Evolutionary conservation across 345 rosid species (phyloP).

Genomic region (Litchi chinensis): DNA sequence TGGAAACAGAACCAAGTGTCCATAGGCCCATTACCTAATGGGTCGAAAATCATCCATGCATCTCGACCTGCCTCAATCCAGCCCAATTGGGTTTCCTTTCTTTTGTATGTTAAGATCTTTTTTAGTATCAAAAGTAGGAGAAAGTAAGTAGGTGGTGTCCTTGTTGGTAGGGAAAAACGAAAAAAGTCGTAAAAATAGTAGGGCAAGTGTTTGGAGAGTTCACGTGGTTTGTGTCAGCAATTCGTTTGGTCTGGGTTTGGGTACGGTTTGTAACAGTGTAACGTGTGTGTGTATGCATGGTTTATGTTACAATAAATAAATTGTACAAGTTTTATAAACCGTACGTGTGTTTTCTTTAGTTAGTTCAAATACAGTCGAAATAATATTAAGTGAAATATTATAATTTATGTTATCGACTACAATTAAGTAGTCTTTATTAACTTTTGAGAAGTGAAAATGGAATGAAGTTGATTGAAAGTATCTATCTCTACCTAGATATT

Average conservation of each 20-base stretch:
- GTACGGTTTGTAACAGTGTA: neutral
- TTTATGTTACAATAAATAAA: too few relatives aligned
- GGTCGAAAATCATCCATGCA: neutral
- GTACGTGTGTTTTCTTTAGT: too few relatives aligned
- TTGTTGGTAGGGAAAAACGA: too few relatives aligned
- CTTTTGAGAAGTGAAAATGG: too few relatives aligned
- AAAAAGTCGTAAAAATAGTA: neutral
- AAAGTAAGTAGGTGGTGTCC: too few relatives aligned
- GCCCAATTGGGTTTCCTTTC: neutral
- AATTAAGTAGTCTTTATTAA: too few relatives aligned
- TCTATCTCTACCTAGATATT: too few relatives aligned
- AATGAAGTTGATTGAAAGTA: too few relatives aligned
- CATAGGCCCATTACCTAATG: conserved; percentile 23
- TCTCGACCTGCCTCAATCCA: neutral
- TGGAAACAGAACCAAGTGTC: conserved; percentile 46
- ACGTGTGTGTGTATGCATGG: neutral
- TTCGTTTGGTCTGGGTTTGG: neutral
- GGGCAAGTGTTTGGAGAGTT: neutral
- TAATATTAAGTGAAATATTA: too few relatives aligned
- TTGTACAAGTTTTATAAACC: too few relatives aligned
- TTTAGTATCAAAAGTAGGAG: neutral
- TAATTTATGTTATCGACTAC: too few relatives aligned
- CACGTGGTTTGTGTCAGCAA: neutral
- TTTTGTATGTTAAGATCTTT: neutral
- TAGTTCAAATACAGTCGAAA: too few relatives aligned